Evolutionary conservation across 169 alveolate species (phyloP).

Genomic region (Plasmodium billcollinsi): DNA sequence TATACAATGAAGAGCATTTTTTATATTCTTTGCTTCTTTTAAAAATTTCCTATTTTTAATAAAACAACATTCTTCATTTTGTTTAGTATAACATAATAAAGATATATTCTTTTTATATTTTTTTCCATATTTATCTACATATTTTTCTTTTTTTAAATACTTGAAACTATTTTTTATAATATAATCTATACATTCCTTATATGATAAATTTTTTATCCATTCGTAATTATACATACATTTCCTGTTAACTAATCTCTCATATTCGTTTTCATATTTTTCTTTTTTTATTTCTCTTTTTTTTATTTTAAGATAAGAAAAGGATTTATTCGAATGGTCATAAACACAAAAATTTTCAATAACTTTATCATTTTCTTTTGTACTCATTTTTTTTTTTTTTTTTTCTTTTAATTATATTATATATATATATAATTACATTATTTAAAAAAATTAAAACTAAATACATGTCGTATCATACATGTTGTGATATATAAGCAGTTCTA

Average conservation of each 20-base stretch:
- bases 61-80: not conserved
- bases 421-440: not conserved
- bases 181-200: slow-evolving; percentile 17
- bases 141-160: not conserved
- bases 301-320: slow-evolving; percentile 32
- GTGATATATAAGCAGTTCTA: too few species aligned
- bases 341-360: slow-evolving; percentile 56
- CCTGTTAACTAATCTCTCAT: slow-evolving; percentile 22
- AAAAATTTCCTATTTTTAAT: slow-evolving; percentile 7
- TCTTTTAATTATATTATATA: not conserved
- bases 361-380: not conserved
- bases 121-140: not conserved
- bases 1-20: slow-evolving; percentile 5
- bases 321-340: slow-evolving; percentile 33
- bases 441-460: too few species aligned
- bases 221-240: slow-evolving; percentile 26
- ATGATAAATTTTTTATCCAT: slow-evolving; percentile 60
- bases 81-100: not conserved
- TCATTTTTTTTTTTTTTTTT: not conserved
- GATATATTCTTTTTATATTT: not conserved
- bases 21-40: slow-evolving; percentile 19
- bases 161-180: slow-evolving; percentile 1
- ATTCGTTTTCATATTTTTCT: slow-evolving; percentile 16
- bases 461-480: too few species aligned
- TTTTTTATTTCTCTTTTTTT: not conserved